Base-by-base conservation (phyloP, 495 filamentous ascomycete species). In the Lineolata rhizophorae region DNA sequence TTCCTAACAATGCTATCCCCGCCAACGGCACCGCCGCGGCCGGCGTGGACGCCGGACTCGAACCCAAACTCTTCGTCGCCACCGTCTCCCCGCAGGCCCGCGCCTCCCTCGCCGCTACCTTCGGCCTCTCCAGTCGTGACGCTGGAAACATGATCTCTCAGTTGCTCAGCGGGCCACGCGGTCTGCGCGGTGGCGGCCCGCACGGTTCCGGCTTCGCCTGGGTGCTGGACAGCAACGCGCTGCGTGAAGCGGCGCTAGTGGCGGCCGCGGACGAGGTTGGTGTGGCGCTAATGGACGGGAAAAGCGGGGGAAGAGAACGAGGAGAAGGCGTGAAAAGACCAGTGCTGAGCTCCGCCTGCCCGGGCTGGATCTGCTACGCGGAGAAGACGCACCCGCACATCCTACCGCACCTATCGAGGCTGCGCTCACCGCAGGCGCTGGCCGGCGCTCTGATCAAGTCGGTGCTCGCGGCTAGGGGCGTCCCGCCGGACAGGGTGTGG, bases 341-440 rank as follows among this genome's bases (percentile, higher is more conserved):
- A 0, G 74, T 94, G 33, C 56, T 97, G 10, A 77, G 85, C 6
- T 85, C 82, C 6, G 79, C 81, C 8, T 97, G 87, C 48, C 87
- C 87, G 0, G 87, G 87, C 18, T 97, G 91, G 81, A 85, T 97
- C 20, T 97, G 87, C 54, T 95, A 97, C 49, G 83, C 85, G 29
- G 87, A 97, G 44, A 94, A 95, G 54, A 92, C 81, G 19, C 85
- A 97, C 47, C 81, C 87, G 0, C 72, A 90, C 42, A 68, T 94
- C 26, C 63, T 97, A 27, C 83, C 84, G 4, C 82, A 97, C 49
- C 62, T 97, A 18, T 94, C 83, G 24, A 67, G 67, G 10, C 60
- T 95, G 20, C 95, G 95, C 51, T 92, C 82, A 0, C 87, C 87
- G 2, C 90, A 95, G 53, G 87, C 87, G 2, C 55, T 95, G 25